Evolutionary conservation across 2,329 filamentous ascomycete species (phyloP).

Genomic region (Neopestalotiopsis sp.): DNA sequence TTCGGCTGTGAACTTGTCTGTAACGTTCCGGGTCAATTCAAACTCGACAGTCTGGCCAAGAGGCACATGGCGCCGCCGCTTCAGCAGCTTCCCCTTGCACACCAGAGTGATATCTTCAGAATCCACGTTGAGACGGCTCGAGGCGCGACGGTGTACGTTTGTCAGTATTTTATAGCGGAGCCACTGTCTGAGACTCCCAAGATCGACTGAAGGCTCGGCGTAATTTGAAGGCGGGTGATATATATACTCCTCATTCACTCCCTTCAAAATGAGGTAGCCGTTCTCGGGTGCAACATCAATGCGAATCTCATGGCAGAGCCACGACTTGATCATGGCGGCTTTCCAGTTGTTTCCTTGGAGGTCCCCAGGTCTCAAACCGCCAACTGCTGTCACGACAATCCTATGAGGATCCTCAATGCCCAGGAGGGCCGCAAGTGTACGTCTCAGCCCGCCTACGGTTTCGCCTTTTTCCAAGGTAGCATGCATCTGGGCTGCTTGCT

Average conservation of each 20-base stretch:
- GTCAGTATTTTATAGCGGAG: conserved; percentile 23
- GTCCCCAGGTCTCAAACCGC: conserved; percentile 34
- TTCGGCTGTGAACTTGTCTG: conserved; percentile 33
- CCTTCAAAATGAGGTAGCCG: conserved; percentile 34
- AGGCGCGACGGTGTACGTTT: conserved; percentile 20
- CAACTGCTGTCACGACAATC: conserved; percentile 34
- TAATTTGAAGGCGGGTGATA: conserved; percentile 29
- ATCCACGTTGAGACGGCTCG: conserved; percentile 20
- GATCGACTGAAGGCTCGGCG: conserved; percentile 19
- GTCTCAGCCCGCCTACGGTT: conserved; percentile 34
- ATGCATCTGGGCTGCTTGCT: conserved; percentile 21
- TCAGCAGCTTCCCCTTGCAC: conserved; percentile 21
- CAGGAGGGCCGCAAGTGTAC: conserved; percentile 28
- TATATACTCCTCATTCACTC: conserved; percentile 38
- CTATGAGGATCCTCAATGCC: conserved; percentile 31
- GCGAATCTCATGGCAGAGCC: conserved; percentile 38
- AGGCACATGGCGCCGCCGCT: conserved; percentile 22
- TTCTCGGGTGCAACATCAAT: conserved; percentile 28
- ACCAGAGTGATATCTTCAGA: conserved; percentile 26
- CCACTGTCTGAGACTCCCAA: conserved; percentile 26
- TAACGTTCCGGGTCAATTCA: conserved; percentile 30
- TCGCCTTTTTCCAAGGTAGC: conserved; percentile 29
- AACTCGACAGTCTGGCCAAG: conserved; percentile 37
- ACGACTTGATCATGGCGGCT: conserved; percentile 29
- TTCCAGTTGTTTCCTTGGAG: conserved; percentile 41